These are phyloP conservation scores for Pochonia chlamydosporia DNA, from an alignment of 2,329 filamentous ascomycete species.

Conservation along the genomic window DNA sequence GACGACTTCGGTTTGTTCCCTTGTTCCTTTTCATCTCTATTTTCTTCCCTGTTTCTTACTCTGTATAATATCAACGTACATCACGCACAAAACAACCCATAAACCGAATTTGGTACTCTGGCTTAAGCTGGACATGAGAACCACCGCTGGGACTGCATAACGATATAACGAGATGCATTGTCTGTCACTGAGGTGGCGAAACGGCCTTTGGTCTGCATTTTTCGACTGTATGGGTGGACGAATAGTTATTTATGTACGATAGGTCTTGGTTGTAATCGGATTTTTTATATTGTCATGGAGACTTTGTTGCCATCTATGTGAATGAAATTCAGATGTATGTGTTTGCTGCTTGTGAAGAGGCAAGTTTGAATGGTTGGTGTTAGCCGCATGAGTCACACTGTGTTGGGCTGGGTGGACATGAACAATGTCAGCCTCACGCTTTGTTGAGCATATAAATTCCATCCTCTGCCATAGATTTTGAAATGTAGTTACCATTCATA, in stretches of 20 bases:
- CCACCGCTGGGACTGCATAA: slow-evolving; percentile 2
- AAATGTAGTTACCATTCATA: too few species aligned
- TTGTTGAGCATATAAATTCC: too few species aligned
- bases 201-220: slow-evolving; percentile 2
- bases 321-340: too few species aligned
- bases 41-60: slow-evolving; percentile 7
- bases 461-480: too few species aligned
- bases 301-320: too few species aligned
- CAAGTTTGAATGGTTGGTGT: too few species aligned
- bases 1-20: slow-evolving; percentile 3
- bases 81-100: slow-evolving; percentile 1
- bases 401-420: too few species aligned
- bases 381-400: too few species aligned
- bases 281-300: slow-evolving; percentile 2
- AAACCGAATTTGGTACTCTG: neutral
- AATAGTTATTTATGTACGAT: slow-evolving; percentile 3
- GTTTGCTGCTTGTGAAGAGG: too few species aligned
- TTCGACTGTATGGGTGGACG: slow-evolving; percentile 1
- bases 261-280: slow-evolving; percentile 2
- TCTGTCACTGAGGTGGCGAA: slow-evolving; percentile 2
- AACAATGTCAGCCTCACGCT: too few species aligned
- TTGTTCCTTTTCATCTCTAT: slow-evolving; percentile 4
- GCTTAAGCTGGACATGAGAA: neutral
- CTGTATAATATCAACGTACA: slow-evolving; percentile 2
- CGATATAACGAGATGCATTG: slow-evolving; percentile 4